Evolutionary conservation across 768 basidiomycete species (phyloP).

Genomic region (Boletellus ananiceps): DNA sequence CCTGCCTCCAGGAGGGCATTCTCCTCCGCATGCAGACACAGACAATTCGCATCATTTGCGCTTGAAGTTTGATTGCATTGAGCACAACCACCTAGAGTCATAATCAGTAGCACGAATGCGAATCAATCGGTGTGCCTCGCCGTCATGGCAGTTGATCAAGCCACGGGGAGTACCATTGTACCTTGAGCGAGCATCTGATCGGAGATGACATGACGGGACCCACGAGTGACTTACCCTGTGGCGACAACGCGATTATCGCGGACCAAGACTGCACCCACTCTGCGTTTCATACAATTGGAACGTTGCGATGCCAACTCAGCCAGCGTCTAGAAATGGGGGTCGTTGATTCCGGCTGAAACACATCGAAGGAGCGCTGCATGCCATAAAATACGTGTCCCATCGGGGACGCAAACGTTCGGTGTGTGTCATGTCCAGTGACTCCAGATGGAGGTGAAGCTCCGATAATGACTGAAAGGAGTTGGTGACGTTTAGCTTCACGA

Average conservation of each 20-base stretch:
- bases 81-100: slow-evolving; percentile 81
- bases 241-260: slow-evolving; percentile 75
- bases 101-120: slow-evolving; percentile 38
- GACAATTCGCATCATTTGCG: slow-evolving; percentile 63
- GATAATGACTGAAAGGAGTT: slow-evolving; percentile 58
- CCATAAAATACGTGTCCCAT: slow-evolving; percentile 99
- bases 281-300: slow-evolving; percentile 95
- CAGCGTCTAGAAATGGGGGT: slow-evolving; percentile 53
- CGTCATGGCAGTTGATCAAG: slow-evolving; percentile 72
- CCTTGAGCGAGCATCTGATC: slow-evolving; percentile 33
- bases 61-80: slow-evolving; percentile 62
- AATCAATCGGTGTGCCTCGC: slow-evolving; percentile 4
- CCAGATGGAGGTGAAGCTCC: slow-evolving; percentile 60
- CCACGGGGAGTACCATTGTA: slow-evolving; percentile 97
- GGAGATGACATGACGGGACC: neutral
- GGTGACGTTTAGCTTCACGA: slow-evolving; percentile 55
- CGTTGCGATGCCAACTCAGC: slow-evolving; percentile 85
- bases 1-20: slow-evolving; percentile 95
- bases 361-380: slow-evolving; percentile 27
- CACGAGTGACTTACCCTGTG: slow-evolving; percentile 54
- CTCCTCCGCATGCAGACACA: slow-evolving; percentile 97
- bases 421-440: slow-evolving; percentile 63
- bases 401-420: slow-evolving; percentile 74
- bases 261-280: slow-evolving; percentile 92
- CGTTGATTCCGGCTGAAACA: slow-evolving; percentile 4